Base-by-base conservation (phyloP, 1,139 yeast species). In the Sugiyamaella novakii region DNA sequence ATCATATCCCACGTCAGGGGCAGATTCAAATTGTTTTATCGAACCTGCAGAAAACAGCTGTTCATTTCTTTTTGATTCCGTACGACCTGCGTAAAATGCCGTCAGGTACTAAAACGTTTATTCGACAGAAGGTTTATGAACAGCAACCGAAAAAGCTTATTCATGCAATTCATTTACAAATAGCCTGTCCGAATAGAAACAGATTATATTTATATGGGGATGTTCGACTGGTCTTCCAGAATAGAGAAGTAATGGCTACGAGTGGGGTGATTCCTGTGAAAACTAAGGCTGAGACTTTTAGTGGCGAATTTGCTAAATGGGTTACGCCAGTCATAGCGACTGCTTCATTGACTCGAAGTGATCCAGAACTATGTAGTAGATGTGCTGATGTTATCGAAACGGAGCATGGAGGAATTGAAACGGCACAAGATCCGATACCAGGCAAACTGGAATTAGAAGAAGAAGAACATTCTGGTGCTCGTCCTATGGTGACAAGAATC, bases 1-100 rank as follows among this genome's bases (percentile, higher is more conserved):
- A 70, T 62, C 57, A 69, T 52, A 52, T 75, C 8, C 75, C 77
- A 2, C 59, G 58, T 8, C 59, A 57, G n/a, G 78, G 78, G 1
- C 67, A 66, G 43, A 53, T 75, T 3, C 78, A 74, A 54, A 53
- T 75, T 30, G 62, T 71, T n/a, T 61, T 73, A 3, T 70, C 67
- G 50, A 75, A 75, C 55, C 61, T 65, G 25, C 71, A 74, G 46
- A 64, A 65, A 42, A 71, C 74, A 1, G 68, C 72, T 1, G 66
- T 69, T 11, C 66, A 68, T 31, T 53, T 71, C 30, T 63, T 72
- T 30, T 51, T 72, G 24, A 55, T 74, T 15, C 70, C 73, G n/a
- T 74, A 71, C 53, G 69, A 74, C 49, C 53, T 73, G 27, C 47
- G 66, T 1, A 57, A 58, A 11, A 57, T 74, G 59, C 59, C 66